Evolutionary conservation across 805 yeast genomes (phyloP).

Genomic region (Millerozyma acaciae): DNA sequence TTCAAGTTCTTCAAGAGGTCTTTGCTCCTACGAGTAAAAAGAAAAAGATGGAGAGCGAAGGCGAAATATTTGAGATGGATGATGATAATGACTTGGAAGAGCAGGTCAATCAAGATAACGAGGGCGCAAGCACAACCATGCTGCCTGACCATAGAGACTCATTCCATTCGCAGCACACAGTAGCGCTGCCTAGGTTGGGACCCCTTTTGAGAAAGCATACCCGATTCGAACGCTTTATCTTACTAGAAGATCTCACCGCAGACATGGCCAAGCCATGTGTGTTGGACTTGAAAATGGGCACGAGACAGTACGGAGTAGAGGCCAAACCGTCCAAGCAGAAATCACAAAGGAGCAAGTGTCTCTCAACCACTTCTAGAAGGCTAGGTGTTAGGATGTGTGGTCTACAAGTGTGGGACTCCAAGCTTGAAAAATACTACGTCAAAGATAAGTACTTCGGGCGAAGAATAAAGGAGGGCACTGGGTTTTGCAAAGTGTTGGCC

Average conservation of each 20-base stretch:
- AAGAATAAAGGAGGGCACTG: slow-evolving; percentile 60
- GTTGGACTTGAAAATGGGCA: slow-evolving; percentile 94
- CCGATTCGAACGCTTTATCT: slow-evolving; percentile 72
- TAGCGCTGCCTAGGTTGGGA: slow-evolving; percentile 7
- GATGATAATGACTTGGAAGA: slow-evolving; percentile 28
- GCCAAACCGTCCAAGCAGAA: slow-evolving; percentile 66
- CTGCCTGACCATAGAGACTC: neutral
- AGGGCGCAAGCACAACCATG: neutral
- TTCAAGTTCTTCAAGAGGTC: slow-evolving; percentile 36
- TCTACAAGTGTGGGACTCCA: slow-evolving; percentile 73
- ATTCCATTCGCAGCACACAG: slow-evolving; percentile 4
- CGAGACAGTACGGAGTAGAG: slow-evolving; percentile 96
- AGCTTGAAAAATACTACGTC: slow-evolving; percentile 23
- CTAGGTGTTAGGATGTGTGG: slow-evolving; percentile 96
- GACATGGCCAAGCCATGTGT: slow-evolving; percentile 86
- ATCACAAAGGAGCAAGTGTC: slow-evolving; percentile 82
- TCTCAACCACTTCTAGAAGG: slow-evolving; percentile 69
- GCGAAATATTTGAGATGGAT: slow-evolving; percentile 45
- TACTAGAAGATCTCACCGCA: slow-evolving; percentile 85
- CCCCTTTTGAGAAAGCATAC: slow-evolving; percentile 39
- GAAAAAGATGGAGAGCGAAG: slow-evolving; percentile 11
- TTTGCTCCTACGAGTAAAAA: slow-evolving; percentile 21
- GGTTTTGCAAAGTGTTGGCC: slow-evolving; percentile 71
- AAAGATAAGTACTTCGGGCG: slow-evolving; percentile 94
- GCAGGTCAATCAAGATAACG: slow-evolving; percentile 1